Percentiles rank a stretch among this genome's conserved stretches.
phyloP scores from a whole-genome alignment of 805 yeast species.

The Maudiozyma pseudohumilis region DNA sequence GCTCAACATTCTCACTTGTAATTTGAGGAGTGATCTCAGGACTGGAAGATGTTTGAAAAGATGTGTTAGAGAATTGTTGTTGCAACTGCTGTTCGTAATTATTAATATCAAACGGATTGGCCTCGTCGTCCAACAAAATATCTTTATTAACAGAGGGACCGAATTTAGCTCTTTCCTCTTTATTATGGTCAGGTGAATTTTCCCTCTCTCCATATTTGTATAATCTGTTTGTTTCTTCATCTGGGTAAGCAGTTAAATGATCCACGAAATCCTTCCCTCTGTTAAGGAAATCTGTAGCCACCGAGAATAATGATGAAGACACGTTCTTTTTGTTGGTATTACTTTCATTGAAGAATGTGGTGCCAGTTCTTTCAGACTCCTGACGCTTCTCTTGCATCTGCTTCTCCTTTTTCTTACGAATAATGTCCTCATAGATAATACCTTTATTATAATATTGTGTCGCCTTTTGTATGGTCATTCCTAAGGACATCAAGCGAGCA shows the following conservation, averaged over 20 bases:
- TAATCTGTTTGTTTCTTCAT: constrained; percentile 13
- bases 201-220: constrained; percentile 3
- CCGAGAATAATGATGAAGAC: constrained; percentile 11
- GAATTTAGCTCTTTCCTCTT: background rate
- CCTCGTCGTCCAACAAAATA: background rate
- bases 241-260: constrained; percentile 16
- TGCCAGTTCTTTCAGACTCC: background rate
- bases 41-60: too few relatives aligned
- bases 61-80: background rate
- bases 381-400: background rate
- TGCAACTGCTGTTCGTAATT: background rate
- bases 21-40: too few relatives aligned
- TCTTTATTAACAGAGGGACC: background rate
- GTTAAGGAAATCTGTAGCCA: constrained; percentile 23
- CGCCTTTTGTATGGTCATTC: constrained; percentile 18
- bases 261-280: constrained; percentile 28
- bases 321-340: constrained; percentile 2
- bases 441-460: constrained; percentile 17
- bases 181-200: background rate
- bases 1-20: too few relatives aligned
- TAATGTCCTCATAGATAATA: constrained; percentile 17
- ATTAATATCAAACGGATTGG: constrained; percentile 1
- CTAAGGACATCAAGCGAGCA: constrained; percentile 28
- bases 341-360: constrained; percentile 4
- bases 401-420: constrained; percentile 1